A percentile compares a stretch with the other conserved stretches of the same genome.
Conservation (phyloP, 805 yeast species). For the Schwanniomyces occidentalis region DNA sequence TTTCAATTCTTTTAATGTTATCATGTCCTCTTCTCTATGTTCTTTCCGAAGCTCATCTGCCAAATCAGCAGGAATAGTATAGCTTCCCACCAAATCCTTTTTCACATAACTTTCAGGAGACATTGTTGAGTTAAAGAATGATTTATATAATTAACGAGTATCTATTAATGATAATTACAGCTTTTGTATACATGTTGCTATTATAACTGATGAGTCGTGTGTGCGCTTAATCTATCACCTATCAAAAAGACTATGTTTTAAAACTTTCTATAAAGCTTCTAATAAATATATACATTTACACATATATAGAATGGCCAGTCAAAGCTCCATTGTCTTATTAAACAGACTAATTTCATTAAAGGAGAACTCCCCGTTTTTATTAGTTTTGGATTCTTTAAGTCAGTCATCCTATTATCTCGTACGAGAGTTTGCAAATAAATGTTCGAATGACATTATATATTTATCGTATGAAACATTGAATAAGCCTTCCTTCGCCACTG, state of each 20-base stretch:
- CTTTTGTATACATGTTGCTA: neutral
- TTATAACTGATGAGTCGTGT: slow-evolving; percentile 5
- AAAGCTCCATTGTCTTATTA: slow-evolving; percentile 51
- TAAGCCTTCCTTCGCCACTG: slow-evolving; percentile 49
- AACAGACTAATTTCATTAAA: slow-evolving; percentile 66
- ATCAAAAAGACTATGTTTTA: too few relatives aligned
- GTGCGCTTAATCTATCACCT: neutral
- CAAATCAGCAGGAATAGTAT: slow-evolving; percentile 32
- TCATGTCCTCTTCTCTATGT: slow-evolving; percentile 15
- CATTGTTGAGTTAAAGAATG: too few relatives aligned
- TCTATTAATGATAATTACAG: too few relatives aligned
- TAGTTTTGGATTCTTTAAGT: slow-evolving; percentile 65
- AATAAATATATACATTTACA: too few relatives aligned
- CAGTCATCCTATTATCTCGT: slow-evolving; percentile 65
- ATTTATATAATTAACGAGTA: too few relatives aligned
- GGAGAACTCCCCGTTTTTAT: slow-evolving; percentile 72
- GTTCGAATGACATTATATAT: slow-evolving; percentile 44
- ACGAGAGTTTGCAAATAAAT: slow-evolving; percentile 54
- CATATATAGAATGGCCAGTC: slow-evolving; percentile 29
- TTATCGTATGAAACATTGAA: slow-evolving; percentile 69
- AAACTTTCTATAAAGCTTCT: too few relatives aligned
- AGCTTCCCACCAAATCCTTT: slow-evolving; percentile 27
- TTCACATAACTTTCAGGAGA: slow-evolving; percentile 6
- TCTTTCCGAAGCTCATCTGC: slow-evolving; percentile 26
- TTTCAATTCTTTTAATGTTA: slow-evolving; percentile 14